phyloP scores from a whole-genome alignment of 306 rosid species.

The Gastrolobium bilobum region DNA sequence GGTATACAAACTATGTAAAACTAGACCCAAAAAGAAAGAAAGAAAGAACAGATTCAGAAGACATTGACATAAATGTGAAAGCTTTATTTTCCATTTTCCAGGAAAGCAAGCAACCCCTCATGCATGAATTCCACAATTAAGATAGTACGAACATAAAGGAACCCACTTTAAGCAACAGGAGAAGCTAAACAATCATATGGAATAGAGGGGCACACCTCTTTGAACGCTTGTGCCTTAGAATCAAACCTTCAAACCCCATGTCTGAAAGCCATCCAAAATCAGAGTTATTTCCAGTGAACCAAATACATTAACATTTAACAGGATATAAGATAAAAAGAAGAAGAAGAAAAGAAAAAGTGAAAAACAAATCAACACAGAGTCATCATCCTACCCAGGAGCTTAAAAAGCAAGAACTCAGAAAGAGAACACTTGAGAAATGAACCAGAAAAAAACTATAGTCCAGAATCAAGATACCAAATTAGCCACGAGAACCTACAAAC shows the following conservation, averaged over 20 bases:
- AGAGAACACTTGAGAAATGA: slow-evolving; percentile 48
- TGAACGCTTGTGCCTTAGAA: slow-evolving; percentile 71
- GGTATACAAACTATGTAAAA: slow-evolving; percentile 40
- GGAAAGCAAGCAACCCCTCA: slow-evolving; percentile 40
- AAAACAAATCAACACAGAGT: slow-evolving; percentile 36
- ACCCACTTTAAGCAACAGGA: slow-evolving; percentile 44
- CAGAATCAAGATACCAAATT: slow-evolving; percentile 52
- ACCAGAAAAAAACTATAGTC: slow-evolving; percentile 29
- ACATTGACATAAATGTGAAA: slow-evolving; percentile 45
- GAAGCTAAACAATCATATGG: background rate
- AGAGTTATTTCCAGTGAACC: slow-evolving; percentile 46
- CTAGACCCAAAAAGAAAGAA: slow-evolving; percentile 32
- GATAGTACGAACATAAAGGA: slow-evolving; percentile 33
- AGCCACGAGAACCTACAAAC: slow-evolving; percentile 50
- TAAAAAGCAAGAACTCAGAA: slow-evolving; percentile 45
- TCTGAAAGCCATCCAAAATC: slow-evolving; percentile 58
- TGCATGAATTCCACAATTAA: slow-evolving; percentile 35
- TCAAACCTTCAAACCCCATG: slow-evolving; percentile 70
- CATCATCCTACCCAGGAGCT: slow-evolving; percentile 57
- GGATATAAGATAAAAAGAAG: slow-evolving; percentile 5
- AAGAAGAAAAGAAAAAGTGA: background rate
- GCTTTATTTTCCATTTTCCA: slow-evolving; percentile 50
- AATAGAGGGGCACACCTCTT: slow-evolving; percentile 72
- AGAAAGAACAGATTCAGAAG: slow-evolving; percentile 25
- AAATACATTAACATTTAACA: slow-evolving; percentile 26